These are phyloP conservation scores for Seiridium unicorne DNA, from an alignment of 2,329 filamentous ascomycete species.

Conservation along the genomic window DNA sequence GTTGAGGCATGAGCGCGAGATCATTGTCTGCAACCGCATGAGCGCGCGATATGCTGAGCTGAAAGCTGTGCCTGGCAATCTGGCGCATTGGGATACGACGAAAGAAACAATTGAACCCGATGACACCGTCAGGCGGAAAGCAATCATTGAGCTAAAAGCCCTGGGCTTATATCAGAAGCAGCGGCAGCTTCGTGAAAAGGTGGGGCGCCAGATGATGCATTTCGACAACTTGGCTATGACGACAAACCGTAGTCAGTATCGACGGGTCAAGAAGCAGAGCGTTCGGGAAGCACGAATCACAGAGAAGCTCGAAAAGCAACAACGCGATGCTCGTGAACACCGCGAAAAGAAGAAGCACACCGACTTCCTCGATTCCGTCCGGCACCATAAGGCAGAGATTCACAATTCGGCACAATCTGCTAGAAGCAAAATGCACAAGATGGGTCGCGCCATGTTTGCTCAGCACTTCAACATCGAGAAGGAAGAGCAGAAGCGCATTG, in stretches of 20 bases:
- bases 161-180: conserved; percentile 87
- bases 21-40: conserved; percentile 87
- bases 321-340: conserved; percentile 91
- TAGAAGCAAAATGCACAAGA: conserved; percentile 75
- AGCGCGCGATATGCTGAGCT: conserved; percentile 80
- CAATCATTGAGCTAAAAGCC: conserved; percentile 93
- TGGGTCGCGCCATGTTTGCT: conserved; percentile 82
- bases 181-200: conserved; percentile 77
- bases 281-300: conserved; percentile 94
- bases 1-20: conserved; percentile 81
- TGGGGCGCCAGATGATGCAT: conserved; percentile 89
- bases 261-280: conserved; percentile 95
- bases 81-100: conserved; percentile 82
- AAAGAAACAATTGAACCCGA: conserved; percentile 68
- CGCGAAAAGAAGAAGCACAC: conserved; percentile 97
- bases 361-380: conserved; percentile 86
- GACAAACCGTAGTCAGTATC: conserved; percentile 85
- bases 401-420: conserved; percentile 65
- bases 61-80: conserved; percentile 78
- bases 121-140: conserved; percentile 81
- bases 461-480: conserved; percentile 98
- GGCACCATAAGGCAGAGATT: conserved; percentile 78
- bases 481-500: conserved; percentile 97
- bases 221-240: conserved; percentile 98
- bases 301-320: conserved; percentile 98